Conservation (phyloP, 345 rosid species). For the Euphorbia tirucalli region DNA sequence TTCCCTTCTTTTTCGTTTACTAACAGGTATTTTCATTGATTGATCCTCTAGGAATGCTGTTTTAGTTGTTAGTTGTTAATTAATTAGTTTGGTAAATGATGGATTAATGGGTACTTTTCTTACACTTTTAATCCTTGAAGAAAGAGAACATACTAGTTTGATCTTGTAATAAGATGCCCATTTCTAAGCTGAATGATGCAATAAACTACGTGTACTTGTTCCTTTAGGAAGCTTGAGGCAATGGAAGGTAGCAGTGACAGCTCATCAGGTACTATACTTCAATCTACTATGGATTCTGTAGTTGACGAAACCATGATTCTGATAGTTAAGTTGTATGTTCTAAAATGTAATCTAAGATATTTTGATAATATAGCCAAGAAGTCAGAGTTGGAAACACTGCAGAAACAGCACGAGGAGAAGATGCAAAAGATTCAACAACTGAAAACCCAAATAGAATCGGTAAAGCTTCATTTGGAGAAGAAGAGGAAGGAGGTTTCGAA, state of each 20-base stretch:
- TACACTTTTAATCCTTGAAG: no score
- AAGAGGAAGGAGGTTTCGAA: slow-evolving; percentile 29
- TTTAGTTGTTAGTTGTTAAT: not conserved
- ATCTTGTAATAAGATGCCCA: no score
- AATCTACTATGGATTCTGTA: not conserved
- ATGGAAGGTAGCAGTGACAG: slow-evolving; percentile 37
- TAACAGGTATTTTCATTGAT: not conserved
- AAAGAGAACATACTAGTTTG: no score
- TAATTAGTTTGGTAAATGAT: not conserved
- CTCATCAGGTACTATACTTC: slow-evolving; percentile 27
- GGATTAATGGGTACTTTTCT: not conserved
- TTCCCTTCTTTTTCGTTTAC: not conserved
- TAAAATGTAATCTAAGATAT: not conserved
- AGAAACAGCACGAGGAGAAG: slow-evolving; percentile 39
- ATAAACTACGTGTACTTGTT: not conserved
- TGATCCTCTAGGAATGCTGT: not conserved
- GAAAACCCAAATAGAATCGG: slow-evolving; percentile 36
- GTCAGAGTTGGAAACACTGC: slow-evolving; percentile 37
- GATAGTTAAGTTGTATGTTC: not conserved
- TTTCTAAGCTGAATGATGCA: no score
- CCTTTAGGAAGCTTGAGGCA: slow-evolving; percentile 16
- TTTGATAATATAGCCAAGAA: slow-evolving; percentile 5
- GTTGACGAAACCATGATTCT: not conserved
- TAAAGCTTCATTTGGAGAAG: slow-evolving; percentile 35
- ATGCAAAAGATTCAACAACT: slow-evolving; percentile 38